Evolutionary conservation across 768 basidiomycete species (phyloP).

Genomic region (Amanita inopinata): DNA sequence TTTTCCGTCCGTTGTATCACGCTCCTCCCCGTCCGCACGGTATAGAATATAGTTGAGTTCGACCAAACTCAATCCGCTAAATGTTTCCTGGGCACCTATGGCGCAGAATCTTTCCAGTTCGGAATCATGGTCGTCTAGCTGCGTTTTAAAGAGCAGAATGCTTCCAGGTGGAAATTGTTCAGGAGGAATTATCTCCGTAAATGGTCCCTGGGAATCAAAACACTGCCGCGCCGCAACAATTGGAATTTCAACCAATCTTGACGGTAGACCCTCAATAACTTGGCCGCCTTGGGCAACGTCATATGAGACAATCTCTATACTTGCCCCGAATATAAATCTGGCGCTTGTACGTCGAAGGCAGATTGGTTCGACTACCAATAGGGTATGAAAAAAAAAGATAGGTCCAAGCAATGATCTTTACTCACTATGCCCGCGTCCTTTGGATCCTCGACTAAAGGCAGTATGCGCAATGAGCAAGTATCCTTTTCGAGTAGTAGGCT

Average conservation of each 20-base stretch:
- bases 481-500: slow-evolving; percentile 83
- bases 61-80: slow-evolving; percentile 65
- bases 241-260: slow-evolving; percentile 55
- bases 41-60: slow-evolving; percentile 86
- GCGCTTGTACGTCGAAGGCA: slow-evolving; percentile 74
- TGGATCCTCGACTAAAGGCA: slow-evolving; percentile 77
- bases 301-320: slow-evolving; percentile 58
- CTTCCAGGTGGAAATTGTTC: slow-evolving; percentile 93
- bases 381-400: slow-evolving; percentile 1
- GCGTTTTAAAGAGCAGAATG: slow-evolving; percentile 87
- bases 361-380: slow-evolving; percentile 64
- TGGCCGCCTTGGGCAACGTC: slow-evolving; percentile 38
- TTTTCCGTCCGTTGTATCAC: slow-evolving; percentile 74
- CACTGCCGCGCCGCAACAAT: slow-evolving; percentile 51
- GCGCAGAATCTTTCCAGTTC: slow-evolving; percentile 67
- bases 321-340: slow-evolving; percentile 74
- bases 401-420: slow-evolving; percentile 8
- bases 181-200: slow-evolving; percentile 74
- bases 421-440: slow-evolving; percentile 75
- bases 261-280: slow-evolving; percentile 62
- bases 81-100: slow-evolving; percentile 61
- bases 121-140: slow-evolving; percentile 62
- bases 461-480: slow-evolving; percentile 90
- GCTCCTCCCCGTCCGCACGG: slow-evolving; percentile 85
- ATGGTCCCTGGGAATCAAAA: slow-evolving; percentile 57